Conservation (phyloP, 306 rosid species). For the Quercus ilex region DNA sequence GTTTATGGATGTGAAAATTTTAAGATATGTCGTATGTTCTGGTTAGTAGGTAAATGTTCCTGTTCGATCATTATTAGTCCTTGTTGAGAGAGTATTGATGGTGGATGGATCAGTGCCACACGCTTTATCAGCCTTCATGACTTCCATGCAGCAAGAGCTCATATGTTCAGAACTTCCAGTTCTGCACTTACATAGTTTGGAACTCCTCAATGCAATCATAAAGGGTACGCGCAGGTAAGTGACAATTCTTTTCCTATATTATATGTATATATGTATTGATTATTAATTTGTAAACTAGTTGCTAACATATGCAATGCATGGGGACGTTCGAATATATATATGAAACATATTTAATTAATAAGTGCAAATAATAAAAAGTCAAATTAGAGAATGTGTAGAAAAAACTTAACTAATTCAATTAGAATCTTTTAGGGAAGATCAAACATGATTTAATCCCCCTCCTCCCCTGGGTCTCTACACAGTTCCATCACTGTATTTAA, state of each 20-base stretch:
- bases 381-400: too few relatives aligned
- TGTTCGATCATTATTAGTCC: constrained; percentile 46
- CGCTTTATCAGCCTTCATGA: constrained; percentile 58
- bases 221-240: constrained; percentile 70
- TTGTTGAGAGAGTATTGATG: constrained; percentile 71
- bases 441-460: too few relatives aligned
- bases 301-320: too few relatives aligned
- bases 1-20: background rate
- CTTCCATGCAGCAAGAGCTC: constrained; percentile 71
- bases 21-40: constrained; percentile 10
- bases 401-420: too few relatives aligned
- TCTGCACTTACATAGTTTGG: constrained; percentile 65
- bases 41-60: constrained; percentile 65
- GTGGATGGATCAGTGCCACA: constrained; percentile 74
- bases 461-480: too few relatives aligned
- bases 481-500: too few relatives aligned
- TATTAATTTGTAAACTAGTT: background rate
- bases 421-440: too few relatives aligned
- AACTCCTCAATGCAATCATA: constrained; percentile 62
- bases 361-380: too few relatives aligned
- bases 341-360: too few relatives aligned
- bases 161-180: constrained; percentile 83
- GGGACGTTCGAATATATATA: too few relatives aligned
- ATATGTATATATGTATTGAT: background rate
- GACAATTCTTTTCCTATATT: background rate